Evolutionary conservation across 1,139 yeast species (phyloP).

Genomic region (Pichia sp.): DNA sequence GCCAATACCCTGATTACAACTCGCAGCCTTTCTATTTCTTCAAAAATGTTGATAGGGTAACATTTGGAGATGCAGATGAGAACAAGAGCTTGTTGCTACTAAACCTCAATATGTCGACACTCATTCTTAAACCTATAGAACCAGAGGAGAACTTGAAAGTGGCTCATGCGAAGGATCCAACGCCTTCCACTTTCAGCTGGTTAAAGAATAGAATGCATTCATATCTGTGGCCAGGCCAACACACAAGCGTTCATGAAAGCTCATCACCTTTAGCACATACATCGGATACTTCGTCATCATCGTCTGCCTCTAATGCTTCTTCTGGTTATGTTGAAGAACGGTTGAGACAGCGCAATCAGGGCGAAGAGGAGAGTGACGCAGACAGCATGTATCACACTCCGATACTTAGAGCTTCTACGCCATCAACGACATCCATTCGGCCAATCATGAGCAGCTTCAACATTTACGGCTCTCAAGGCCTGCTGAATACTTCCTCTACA

Average conservation of each 20-base stretch:
- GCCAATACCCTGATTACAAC: constrained; percentile 25
- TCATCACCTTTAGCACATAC: too few species aligned
- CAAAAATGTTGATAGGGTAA: constrained; percentile 26
- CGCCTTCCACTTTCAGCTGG: constrained; percentile 12
- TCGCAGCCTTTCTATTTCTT: constrained; percentile 26
- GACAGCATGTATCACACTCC: constrained; percentile 23
- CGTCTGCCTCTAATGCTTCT: not conserved
- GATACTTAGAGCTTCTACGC: constrained; percentile 11
- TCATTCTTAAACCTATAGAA: constrained; percentile 28
- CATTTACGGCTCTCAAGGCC: constrained; percentile 14
- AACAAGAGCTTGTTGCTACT: constrained; percentile 19
- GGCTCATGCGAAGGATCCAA: constrained; percentile 1
- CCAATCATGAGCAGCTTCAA: constrained; percentile 15
- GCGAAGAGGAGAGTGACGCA: constrained; percentile 16
- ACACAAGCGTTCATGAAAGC: too few species aligned
- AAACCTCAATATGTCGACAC: constrained; percentile 26
- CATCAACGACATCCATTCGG: constrained; percentile 10
- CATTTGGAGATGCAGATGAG: constrained; percentile 27
- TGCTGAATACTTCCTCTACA: too few species aligned
- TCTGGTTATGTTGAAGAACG: not conserved
- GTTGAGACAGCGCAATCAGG: not conserved
- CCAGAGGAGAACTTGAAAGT: constrained; percentile 12
- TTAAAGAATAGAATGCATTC: constrained; percentile 11
- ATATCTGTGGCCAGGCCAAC: constrained; percentile 11
- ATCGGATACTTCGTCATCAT: too few species aligned